A percentile compares a stretch with the other conserved stretches of the same genome.
These are phyloP conservation scores for Penicillium sp. DNA, from an alignment of 2,329 filamentous ascomycete species.

Conservation along the genomic window DNA sequence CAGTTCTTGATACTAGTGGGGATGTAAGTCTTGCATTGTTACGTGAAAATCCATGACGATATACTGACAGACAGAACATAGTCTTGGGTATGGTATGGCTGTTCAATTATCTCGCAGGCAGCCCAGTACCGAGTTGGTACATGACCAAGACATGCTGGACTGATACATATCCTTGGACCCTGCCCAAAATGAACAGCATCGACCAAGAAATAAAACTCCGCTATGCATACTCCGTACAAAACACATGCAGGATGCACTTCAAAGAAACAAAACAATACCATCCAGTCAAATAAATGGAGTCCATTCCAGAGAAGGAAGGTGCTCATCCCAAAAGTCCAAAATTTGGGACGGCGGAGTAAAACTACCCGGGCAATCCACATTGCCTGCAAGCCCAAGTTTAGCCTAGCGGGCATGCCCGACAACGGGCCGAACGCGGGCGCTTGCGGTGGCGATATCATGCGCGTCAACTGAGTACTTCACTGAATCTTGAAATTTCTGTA, in stretches of 20 bases:
- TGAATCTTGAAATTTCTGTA: neutral
- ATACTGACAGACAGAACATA: neutral
- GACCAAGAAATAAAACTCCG: neutral
- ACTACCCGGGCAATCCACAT: constrained; percentile 15
- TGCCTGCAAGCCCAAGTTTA: constrained; percentile 10
- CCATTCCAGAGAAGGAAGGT: constrained; percentile 21
- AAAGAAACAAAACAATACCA: constrained; percentile 4
- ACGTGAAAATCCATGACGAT: neutral
- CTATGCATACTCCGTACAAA: neutral
- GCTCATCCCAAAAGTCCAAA: constrained; percentile 4
- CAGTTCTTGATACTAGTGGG: neutral
- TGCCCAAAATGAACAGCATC: neutral
- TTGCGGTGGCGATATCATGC: constrained; percentile 15
- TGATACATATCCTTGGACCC: neutral
- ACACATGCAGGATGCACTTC: neutral
- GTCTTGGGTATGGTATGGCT: neutral
- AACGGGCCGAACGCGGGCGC: constrained; percentile 27
- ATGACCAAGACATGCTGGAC: neutral
- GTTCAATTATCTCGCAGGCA: neutral
- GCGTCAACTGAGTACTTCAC: constrained; percentile 3
- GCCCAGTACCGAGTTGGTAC: neutral
- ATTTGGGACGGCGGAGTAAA: constrained; percentile 14
- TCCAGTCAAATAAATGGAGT: constrained; percentile 9
- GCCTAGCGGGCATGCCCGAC: constrained; percentile 28
- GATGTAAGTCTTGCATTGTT: neutral